Conservation (phyloP, 768 basidiomycete genomes). For the Boletus tomentosulus region DNA sequence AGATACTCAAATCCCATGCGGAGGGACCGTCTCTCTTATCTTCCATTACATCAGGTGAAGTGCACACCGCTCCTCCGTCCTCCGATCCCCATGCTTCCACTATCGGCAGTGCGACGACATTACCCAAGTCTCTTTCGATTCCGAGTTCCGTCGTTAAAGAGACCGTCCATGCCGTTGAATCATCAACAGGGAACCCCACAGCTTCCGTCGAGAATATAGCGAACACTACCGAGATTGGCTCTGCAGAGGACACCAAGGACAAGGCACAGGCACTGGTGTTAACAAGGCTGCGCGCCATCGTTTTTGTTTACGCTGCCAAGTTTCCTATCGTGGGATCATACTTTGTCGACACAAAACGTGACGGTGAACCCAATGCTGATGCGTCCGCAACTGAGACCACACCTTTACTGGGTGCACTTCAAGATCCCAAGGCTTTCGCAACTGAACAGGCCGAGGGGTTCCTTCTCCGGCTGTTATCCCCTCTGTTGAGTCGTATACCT, state of each 20-base stretch:
- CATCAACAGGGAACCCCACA: neutral
- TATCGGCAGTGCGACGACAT: neutral
- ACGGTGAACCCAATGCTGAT: neutral
- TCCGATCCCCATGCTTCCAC: neutral
- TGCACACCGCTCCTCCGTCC: neutral
- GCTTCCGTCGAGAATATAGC: neutral
- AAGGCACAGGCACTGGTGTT: slow-evolving; percentile 4
- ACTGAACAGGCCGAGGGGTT: slow-evolving; percentile 16
- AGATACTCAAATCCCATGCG: neutral
- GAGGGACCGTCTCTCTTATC: neutral
- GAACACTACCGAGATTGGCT: neutral
- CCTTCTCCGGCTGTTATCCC: slow-evolving; percentile 11
- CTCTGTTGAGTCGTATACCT: slow-evolving; percentile 16
- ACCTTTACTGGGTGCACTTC: slow-evolving; percentile 21
- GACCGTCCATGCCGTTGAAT: neutral
- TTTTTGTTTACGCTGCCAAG: slow-evolving; percentile 13
- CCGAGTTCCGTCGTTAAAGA: neutral
- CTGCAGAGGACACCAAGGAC: slow-evolving; percentile 4
- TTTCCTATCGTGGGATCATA: slow-evolving; percentile 24
- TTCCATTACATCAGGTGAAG: neutral
- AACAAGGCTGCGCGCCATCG: slow-evolving; percentile 6
- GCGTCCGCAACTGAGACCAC: slow-evolving; percentile 19
- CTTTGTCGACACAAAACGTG: slow-evolving; percentile 8
- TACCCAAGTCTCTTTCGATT: neutral
- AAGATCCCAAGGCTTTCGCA: slow-evolving; percentile 21